A percentile compares a stretch with the other conserved stretches of the same genome.
These are phyloP conservation scores for Trypanosoma theileri DNA, from an alignment of 208 protist genomes.

Conservation along the genomic window DNA sequence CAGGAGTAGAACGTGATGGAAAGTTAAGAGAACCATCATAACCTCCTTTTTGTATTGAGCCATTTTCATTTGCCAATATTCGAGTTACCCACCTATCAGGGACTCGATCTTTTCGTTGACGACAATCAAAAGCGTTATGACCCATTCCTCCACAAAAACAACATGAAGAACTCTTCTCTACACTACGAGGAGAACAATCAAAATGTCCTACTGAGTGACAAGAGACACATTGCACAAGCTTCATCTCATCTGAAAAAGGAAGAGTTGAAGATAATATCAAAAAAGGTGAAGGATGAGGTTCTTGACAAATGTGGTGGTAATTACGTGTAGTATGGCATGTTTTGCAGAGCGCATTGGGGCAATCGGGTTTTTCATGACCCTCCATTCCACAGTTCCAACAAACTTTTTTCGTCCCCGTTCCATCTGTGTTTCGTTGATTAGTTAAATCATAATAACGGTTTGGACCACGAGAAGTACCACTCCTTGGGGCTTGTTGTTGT, in stretches of 20 bases:
- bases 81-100: slow-evolving; percentile 58
- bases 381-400: slow-evolving; percentile 83
- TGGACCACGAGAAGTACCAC: slow-evolving; percentile 12
- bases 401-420: slow-evolving; percentile 43
- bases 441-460: slow-evolving; percentile 69
- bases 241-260: slow-evolving; percentile 37
- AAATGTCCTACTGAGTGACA: slow-evolving; percentile 65
- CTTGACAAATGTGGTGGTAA: slow-evolving; percentile 38
- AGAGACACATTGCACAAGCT: slow-evolving; percentile 54
- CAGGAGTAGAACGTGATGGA: background rate
- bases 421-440: slow-evolving; percentile 29
- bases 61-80: background rate
- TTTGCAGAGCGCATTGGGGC: slow-evolving; percentile 69
- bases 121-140: slow-evolving; percentile 71
- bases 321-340: slow-evolving; percentile 53
- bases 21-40: background rate
- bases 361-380: slow-evolving; percentile 81
- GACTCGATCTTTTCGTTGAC: slow-evolving; percentile 33
- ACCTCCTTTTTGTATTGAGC: background rate
- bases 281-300: slow-evolving; percentile 47
- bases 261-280: slow-evolving; percentile 34
- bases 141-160: slow-evolving; percentile 63
- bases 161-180: slow-evolving; percentile 32
- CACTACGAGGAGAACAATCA: slow-evolving; percentile 40
- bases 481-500: slow-evolving; percentile 3